These are phyloP conservation scores for Kondoa subrosea DNA, from an alignment of 768 basidiomycete species.

Conservation along the genomic window DNA sequence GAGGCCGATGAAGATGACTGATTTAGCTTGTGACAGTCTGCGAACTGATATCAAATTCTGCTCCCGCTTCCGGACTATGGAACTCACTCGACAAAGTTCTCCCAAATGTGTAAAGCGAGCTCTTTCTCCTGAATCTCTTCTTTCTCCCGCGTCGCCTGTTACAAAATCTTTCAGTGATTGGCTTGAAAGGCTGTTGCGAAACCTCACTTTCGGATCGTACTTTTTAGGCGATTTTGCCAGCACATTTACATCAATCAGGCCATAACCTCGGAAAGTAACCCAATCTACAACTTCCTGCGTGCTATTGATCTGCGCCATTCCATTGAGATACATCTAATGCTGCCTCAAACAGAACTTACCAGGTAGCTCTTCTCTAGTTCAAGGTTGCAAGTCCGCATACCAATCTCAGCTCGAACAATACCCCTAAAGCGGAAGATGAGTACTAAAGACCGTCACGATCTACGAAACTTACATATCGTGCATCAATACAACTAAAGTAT, in stretches of 20 bases:
- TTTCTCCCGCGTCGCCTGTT: conserved; percentile 15
- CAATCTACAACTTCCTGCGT: conserved; percentile 64
- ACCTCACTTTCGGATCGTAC: conserved; percentile 30
- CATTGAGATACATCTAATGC: conserved; percentile 3
- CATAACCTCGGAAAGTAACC: conserved; percentile 48
- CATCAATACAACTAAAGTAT: conserved; percentile 65
- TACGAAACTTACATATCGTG: conserved; percentile 70
- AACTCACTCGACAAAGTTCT: conserved; percentile 78
- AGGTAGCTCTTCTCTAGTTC: conserved; percentile 68
- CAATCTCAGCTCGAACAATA: conserved; percentile 64
- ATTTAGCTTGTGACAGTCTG: conserved; percentile 37
- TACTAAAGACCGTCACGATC: not conserved
- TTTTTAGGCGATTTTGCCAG: conserved; percentile 32
- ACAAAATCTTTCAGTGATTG: not conserved
- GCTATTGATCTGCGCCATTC: conserved; percentile 56
- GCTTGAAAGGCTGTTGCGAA: conserved; percentile 31
- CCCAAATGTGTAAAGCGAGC: conserved; percentile 75
- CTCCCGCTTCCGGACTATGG: not conserved
- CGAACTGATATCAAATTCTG: not conserved
- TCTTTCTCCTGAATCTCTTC: conserved; percentile 34
- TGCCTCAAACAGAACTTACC: conserved; percentile 35
- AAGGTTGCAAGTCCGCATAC: conserved; percentile 38
- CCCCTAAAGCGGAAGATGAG: conserved; percentile 41
- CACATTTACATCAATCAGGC: conserved; percentile 73
- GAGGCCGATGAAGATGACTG: conserved; percentile 69